These are phyloP conservation scores for Meredithiella fracta DNA, from an alignment of 2,329 filamentous ascomycete genomes.

Conservation along the genomic window DNA sequence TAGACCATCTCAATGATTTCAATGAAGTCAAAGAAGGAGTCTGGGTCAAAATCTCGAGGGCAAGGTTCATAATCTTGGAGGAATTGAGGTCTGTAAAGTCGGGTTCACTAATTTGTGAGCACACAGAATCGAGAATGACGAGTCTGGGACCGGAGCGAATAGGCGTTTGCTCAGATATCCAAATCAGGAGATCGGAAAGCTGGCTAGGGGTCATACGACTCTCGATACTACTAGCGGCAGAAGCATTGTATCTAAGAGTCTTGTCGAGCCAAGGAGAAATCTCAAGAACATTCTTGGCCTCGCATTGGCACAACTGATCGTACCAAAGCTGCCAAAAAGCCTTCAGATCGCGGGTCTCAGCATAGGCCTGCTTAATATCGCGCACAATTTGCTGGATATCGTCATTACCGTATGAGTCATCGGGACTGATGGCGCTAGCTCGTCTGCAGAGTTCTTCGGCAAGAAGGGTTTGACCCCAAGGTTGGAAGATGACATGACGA, in stretches of 20 bases:
- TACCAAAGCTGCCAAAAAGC: conserved; percentile 34
- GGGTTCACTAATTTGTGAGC: conserved; percentile 26
- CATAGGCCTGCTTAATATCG: conserved; percentile 27
- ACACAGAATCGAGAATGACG: conserved; percentile 28
- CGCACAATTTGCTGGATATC: conserved; percentile 16
- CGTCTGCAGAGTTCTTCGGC: conserved; percentile 25
- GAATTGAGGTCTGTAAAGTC: conserved; percentile 28
- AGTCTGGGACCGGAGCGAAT: conserved; percentile 22
- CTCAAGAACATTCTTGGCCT: conserved; percentile 18
- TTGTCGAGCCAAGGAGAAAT: conserved; percentile 22
- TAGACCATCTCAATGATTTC: conserved; percentile 26
- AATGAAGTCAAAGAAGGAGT: conserved; percentile 20
- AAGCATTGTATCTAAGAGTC: conserved; percentile 12
- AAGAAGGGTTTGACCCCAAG: conserved; percentile 25
- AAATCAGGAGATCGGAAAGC: conserved; percentile 27
- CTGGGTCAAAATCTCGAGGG: conserved; percentile 17
- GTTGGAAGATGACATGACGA: conserved; percentile 28
- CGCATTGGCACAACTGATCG: conserved; percentile 24
- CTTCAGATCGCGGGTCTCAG: conserved; percentile 28
- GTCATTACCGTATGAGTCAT: conserved; percentile 16
- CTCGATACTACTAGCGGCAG: conserved; percentile 21
- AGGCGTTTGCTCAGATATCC: conserved; percentile 23
- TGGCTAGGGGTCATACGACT: conserved; percentile 30
- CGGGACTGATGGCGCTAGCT: conserved; percentile 12
- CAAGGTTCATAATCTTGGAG: conserved; percentile 24